These are phyloP conservation scores for Malus asiatica DNA, from an alignment of 306 rosid genomes.

Conservation along the genomic window DNA sequence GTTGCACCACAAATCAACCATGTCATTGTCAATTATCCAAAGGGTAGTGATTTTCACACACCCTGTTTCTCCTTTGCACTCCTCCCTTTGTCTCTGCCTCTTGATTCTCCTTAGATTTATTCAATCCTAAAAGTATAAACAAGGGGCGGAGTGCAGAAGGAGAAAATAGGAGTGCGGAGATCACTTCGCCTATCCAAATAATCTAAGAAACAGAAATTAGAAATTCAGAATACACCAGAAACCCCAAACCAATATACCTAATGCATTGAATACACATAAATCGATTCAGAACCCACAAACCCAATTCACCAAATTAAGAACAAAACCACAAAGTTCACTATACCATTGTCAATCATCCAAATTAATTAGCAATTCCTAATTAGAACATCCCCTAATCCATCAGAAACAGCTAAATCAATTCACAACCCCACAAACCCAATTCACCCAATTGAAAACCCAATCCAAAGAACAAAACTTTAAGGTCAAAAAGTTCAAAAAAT, in stretches of 20 bases:
- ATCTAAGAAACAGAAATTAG: neutral
- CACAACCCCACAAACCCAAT: slow-evolving; percentile 6
- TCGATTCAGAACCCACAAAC: neutral
- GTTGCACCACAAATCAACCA: neutral
- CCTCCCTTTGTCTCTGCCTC: neutral
- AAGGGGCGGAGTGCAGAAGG: neutral
- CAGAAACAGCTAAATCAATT: slow-evolving; percentile 3
- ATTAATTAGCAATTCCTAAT: neutral
- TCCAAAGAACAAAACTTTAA: slow-evolving; percentile 1
- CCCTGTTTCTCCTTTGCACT: neutral
- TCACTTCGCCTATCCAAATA: neutral
- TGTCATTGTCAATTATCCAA: slow-evolving; percentile 16
- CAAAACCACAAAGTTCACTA: neutral
- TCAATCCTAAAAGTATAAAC: neutral
- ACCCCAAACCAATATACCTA: neutral
- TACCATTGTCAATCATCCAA: neutral
- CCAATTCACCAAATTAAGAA: neutral
- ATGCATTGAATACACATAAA: neutral
- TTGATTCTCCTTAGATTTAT: neutral
- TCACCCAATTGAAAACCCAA: slow-evolving; percentile 17
- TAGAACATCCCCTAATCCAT: neutral
- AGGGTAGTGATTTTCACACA: neutral
- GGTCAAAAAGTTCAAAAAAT: neutral
- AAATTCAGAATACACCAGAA: neutral
- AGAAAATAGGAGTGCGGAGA: neutral